Conservation (phyloP, 1,139 yeast genomes). For the Trichomonascaceae sp. region DNA sequence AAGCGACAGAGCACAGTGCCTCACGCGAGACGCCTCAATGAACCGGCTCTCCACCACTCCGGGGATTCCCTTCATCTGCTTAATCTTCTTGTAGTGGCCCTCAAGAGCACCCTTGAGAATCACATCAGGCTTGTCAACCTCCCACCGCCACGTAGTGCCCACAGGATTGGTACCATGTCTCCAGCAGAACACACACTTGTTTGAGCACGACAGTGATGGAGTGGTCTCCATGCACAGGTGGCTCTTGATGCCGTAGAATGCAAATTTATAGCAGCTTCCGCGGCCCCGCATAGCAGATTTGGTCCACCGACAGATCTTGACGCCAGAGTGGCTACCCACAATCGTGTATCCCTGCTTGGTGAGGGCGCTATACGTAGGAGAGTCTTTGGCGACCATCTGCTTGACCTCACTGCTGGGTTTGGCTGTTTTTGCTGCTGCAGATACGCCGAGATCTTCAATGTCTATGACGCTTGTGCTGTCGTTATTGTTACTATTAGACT, state of each 20-base stretch:
- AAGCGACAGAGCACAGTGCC: conserved; percentile 81
- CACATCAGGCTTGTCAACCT: conserved; percentile 76
- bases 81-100: conserved; percentile 84
- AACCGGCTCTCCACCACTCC: conserved; percentile 85
- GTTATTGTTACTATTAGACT: conserved; percentile 30
- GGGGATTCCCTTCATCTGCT: conserved; percentile 92
- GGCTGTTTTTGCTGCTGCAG: conserved; percentile 4
- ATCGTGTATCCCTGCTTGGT: conserved; percentile 90
- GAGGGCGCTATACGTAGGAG: conserved; percentile 78
- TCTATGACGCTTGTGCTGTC: conserved; percentile 41
- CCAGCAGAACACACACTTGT: conserved; percentile 96
- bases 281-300: conserved; percentile 87
- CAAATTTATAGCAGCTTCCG: conserved; percentile 88
- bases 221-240: conserved; percentile 96
- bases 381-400: conserved; percentile 80
- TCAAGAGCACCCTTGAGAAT: conserved; percentile 74
- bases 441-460: conserved; percentile 72
- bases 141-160: conserved; percentile 95
- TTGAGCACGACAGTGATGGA: conserved; percentile 85
- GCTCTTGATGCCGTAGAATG: conserved; percentile 79
- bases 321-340: conserved; percentile 93
- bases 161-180: conserved; percentile 96
- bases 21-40: conserved; percentile 78
- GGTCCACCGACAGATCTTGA: conserved; percentile 92
- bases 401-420: conserved; percentile 33